Evolutionary conservation across 1,284 basidiomycete genomes (phyloP).

Genomic region (Pseudozyma sp.): DNA sequence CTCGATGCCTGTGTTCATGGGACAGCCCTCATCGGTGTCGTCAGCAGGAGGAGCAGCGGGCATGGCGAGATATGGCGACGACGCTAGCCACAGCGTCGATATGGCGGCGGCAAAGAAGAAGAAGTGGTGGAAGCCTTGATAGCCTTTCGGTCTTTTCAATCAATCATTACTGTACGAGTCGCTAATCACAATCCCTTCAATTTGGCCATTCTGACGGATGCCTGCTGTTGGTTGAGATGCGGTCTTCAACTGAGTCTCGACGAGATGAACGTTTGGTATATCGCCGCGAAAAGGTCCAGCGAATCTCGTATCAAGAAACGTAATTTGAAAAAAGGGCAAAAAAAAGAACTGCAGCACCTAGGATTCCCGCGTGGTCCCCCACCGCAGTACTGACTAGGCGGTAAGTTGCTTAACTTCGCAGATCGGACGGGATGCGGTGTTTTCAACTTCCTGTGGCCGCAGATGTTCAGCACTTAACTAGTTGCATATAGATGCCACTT

Average conservation of each 20-base stretch:
- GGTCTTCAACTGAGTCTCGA: too few relatives aligned
- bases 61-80: conserved; percentile 3
- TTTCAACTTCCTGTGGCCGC: conserved; percentile 83
- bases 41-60: neutral
- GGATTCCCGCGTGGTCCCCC: conserved; percentile 85
- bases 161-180: neutral
- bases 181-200: neutral
- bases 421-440: conserved; percentile 84
- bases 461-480: conserved; percentile 70
- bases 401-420: conserved; percentile 83
- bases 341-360: conserved; percentile 78
- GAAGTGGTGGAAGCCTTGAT: conserved; percentile 36
- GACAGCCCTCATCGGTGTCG: neutral
- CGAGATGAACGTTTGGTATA: too few relatives aligned
- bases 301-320: too few relatives aligned
- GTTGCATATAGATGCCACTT: too few relatives aligned
- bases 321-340: too few relatives aligned
- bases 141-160: neutral
- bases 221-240: too few relatives aligned
- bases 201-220: too few relatives aligned
- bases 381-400: conserved; percentile 84
- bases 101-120: conserved; percentile 27
- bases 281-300: too few relatives aligned
- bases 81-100: neutral
- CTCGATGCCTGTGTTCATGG: conserved; percentile 17